These are phyloP conservation scores for Psilocybe tampanensis DNA, from an alignment of 768 basidiomycete genomes.

Conservation along the genomic window DNA sequence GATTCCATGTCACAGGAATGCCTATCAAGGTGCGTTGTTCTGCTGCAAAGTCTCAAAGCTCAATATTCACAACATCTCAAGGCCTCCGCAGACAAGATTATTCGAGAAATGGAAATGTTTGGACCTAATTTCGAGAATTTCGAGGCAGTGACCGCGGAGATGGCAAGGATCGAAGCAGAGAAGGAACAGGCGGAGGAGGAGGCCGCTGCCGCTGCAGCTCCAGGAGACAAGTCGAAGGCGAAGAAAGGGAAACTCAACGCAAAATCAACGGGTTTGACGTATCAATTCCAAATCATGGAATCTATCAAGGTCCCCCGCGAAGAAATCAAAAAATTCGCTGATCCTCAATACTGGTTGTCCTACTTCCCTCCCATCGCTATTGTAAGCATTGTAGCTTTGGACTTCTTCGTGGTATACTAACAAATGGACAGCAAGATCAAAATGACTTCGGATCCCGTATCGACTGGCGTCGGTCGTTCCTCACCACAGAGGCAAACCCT, in stretches of 20 bases:
- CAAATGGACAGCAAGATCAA: constrained; percentile 57
- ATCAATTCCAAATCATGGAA: constrained; percentile 99
- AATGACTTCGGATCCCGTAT: constrained; percentile 90
- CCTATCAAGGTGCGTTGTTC: constrained; percentile 86
- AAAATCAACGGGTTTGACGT: constrained; percentile 90
- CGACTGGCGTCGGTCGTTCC: constrained; percentile 94
- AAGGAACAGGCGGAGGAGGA: constrained; percentile 48
- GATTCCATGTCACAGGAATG: constrained; percentile 98
- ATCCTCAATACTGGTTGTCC: constrained; percentile 89
- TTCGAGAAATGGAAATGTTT: constrained; percentile 96
- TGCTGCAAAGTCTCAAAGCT: too few relatives aligned
- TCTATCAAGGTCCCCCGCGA: constrained; percentile 85
- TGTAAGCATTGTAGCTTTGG: constrained; percentile 38
- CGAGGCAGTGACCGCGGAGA: constrained; percentile 45
- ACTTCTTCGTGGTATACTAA: constrained; percentile 15
- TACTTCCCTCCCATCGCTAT: constrained; percentile 97
- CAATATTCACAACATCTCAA: constrained; percentile 30
- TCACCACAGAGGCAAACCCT: constrained; percentile 95
- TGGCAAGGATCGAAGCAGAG: constrained; percentile 47
- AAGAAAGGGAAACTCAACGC: constrained; percentile 95
- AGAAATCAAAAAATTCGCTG: constrained; percentile 96
- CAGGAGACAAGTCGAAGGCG: constrained; percentile 68
- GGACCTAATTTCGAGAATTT: constrained; percentile 85
- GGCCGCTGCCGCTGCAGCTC: constrained; percentile 42
- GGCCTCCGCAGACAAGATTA: constrained; percentile 97